Percentiles rank a stretch among this genome's conserved stretches.
Conservation (phyloP, 2,329 filamentous ascomycete genomes). For the Mycocentrospora acerina region DNA sequence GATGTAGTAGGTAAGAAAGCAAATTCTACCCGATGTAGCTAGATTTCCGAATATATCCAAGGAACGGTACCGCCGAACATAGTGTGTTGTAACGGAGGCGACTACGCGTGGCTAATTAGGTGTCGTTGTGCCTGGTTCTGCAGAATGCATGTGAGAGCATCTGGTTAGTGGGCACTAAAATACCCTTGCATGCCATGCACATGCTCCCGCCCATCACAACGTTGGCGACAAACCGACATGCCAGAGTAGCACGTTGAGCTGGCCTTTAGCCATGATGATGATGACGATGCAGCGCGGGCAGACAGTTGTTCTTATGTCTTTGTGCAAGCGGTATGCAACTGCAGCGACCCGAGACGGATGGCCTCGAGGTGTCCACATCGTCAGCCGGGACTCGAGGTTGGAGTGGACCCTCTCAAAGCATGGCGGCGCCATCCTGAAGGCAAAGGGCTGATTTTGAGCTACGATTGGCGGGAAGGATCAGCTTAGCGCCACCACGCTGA, state of each 20-base stretch:
- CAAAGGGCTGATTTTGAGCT: conserved; percentile 14
- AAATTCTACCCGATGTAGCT: conserved; percentile 18
- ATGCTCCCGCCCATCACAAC: conserved; percentile 14
- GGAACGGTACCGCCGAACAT: conserved; percentile 13
- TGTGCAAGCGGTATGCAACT: conserved; percentile 4
- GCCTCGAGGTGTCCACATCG: conserved; percentile 6
- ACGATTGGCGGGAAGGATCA: conserved; percentile 17
- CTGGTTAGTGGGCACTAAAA: conserved; percentile 13
- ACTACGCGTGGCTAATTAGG: conserved; percentile 21
- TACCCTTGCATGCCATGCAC: conserved; percentile 15
- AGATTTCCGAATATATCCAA: conserved; percentile 12
- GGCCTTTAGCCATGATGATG: conserved; percentile 10
- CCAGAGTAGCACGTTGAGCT: conserved; percentile 11
- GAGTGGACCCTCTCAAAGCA: conserved; percentile 12
- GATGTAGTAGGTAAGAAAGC: conserved; percentile 23
- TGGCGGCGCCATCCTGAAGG: conserved; percentile 22
- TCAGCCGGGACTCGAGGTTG: conserved; percentile 20
- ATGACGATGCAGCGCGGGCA: conserved; percentile 10
- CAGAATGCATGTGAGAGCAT: conserved; percentile 11
- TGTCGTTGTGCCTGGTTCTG: conserved; percentile 19
- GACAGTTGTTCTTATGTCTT: conserved; percentile 12
- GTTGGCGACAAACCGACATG: conserved; percentile 11
- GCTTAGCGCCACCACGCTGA: conserved; percentile 15
- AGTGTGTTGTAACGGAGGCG: conserved; percentile 10
- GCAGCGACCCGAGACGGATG: conserved; percentile 6